phyloP scores from a whole-genome alignment of 352 stramenopile genomes.

The Peronospora belbahrii region DNA sequence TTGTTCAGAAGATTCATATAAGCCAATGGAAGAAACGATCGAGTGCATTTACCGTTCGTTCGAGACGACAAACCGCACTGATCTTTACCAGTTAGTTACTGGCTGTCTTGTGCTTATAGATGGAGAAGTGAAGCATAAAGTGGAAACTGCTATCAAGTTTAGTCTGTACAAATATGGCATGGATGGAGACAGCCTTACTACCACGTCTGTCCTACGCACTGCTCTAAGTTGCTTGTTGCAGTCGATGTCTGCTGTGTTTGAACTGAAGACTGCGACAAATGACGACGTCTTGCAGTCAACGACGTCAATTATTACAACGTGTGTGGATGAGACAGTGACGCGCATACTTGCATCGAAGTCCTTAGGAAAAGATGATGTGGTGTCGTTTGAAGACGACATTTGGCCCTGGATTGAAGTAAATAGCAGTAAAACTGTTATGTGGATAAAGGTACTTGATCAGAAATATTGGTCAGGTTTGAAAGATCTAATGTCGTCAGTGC shows the following conservation, averaged over 20 bases:
- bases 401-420: constrained; percentile 66
- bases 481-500: constrained; percentile 25
- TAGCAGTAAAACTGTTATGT: constrained; percentile 40
- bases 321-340: constrained; percentile 40
- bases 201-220: constrained; percentile 27
- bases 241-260: constrained; percentile 55
- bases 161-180: constrained; percentile 38
- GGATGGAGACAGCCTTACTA: constrained; percentile 24
- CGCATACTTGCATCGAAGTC: constrained; percentile 42
- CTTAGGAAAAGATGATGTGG: constrained; percentile 26
- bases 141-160: constrained; percentile 49
- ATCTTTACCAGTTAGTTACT: constrained; percentile 59
- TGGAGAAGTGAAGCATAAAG: constrained; percentile 46
- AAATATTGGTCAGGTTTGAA: constrained; percentile 60
- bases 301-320: constrained; percentile 48
- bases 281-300: constrained; percentile 47
- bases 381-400: constrained; percentile 32
- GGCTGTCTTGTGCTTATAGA: constrained; percentile 46
- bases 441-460: constrained; percentile 62
- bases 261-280: constrained; percentile 42
- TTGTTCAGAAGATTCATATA: constrained; percentile 48
- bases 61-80: constrained; percentile 38
- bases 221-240: constrained; percentile 49
- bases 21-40: constrained; percentile 54
- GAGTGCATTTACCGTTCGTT: constrained; percentile 64